Conservation (phyloP, 306 rosid genomes). For the Inga laurina region DNA sequence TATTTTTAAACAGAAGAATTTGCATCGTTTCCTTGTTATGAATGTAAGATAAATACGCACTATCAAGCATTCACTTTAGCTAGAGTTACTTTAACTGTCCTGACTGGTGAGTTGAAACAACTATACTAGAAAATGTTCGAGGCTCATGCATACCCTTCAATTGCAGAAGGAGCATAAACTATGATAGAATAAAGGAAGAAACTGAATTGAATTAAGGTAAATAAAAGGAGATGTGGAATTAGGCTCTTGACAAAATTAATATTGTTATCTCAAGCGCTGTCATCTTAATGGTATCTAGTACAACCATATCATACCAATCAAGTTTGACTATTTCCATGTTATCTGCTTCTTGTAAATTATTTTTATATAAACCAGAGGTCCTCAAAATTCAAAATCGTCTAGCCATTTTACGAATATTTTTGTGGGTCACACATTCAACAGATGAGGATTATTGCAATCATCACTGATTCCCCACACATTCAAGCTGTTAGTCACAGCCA, state of each 20-base stretch:
- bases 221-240: constrained; percentile 2
- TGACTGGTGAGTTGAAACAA: constrained; percentile 1
- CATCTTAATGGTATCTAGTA: not conserved
- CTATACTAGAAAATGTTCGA: not conserved
- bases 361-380: not conserved
- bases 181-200: constrained; percentile 20
- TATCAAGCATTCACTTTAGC: constrained; percentile 18
- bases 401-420: not conserved
- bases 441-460: not conserved
- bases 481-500: constrained; percentile 1
- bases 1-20: constrained; percentile 20
- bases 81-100: constrained; percentile 1
- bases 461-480: not conserved
- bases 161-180: not conserved
- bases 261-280: not conserved
- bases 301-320: constrained; percentile 15
- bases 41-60: constrained; percentile 9
- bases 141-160: not conserved
- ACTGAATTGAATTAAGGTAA: not conserved
- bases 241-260: not conserved
- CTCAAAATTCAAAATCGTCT: not conserved
- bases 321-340: not conserved
- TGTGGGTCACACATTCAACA: not conserved
- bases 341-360: not conserved
- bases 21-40: not conserved